These are phyloP conservation scores for Candida pseudocylindracea DNA, from an alignment of 1,139 yeast genomes.

Conservation along the genomic window DNA sequence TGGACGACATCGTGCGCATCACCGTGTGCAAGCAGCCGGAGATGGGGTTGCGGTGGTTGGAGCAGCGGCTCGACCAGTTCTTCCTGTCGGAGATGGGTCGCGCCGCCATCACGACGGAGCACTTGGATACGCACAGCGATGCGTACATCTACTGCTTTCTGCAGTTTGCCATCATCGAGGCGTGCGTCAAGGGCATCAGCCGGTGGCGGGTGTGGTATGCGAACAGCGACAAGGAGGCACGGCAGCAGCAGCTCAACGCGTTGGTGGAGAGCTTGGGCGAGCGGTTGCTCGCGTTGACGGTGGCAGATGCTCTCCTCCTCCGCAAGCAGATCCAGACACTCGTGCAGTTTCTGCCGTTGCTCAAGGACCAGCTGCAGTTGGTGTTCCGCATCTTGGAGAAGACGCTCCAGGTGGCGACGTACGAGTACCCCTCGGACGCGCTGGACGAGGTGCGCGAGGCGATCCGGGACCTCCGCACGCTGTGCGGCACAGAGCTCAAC, in stretches of 20 bases:
- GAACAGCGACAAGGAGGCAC: conserved; percentile 37
- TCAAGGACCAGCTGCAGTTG: conserved; percentile 49
- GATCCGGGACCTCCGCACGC: conserved; percentile 70
- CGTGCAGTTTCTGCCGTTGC: conserved; percentile 89
- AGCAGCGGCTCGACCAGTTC: conserved; percentile 45
- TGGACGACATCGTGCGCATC: conserved; percentile 79
- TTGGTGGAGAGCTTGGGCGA: conserved; percentile 63
- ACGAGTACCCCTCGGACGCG: conserved; percentile 48
- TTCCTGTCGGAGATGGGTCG: conserved; percentile 58
- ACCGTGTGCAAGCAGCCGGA: conserved; percentile 74
- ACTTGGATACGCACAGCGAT: conserved; percentile 38
- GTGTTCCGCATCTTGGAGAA: conserved; percentile 76
- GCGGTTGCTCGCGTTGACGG: conserved; percentile 49
- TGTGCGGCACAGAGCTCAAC: conserved; percentile 89
- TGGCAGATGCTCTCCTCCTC: conserved; percentile 60
- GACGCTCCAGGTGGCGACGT: conserved; percentile 73
- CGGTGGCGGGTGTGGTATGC: conserved; percentile 90
- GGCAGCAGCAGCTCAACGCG: conserved; percentile 29
- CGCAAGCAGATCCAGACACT: conserved; percentile 80
- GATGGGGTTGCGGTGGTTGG: conserved; percentile 67
- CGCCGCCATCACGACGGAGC: conserved; percentile 31
- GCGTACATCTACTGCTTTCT: conserved; percentile 60
- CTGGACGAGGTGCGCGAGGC: conserved; percentile 59
- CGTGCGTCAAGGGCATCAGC: conserved; percentile 81
- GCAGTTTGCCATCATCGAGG: conserved; percentile 73